Base-by-base conservation (phyloP, 208 protist species). In the Naegleria lovaniensis region DNA sequence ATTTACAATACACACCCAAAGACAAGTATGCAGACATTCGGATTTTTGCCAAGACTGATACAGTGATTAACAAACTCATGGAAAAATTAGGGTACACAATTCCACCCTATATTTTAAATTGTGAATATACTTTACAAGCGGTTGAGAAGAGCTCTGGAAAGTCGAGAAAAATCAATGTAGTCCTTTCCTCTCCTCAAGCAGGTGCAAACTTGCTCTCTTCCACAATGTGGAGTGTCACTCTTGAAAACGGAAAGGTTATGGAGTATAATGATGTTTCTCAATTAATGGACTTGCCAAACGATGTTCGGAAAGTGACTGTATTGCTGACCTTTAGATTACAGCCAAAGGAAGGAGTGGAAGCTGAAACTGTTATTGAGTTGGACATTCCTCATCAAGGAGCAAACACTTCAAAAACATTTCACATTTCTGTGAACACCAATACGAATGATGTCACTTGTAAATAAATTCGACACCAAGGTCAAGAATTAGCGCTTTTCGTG, bases 1-100 rank as follows among this genome's bases (percentile, higher is more conserved):
- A 90, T 51, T 40, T 90, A 22, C 87, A 90, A 90, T 41, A 90
- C 4, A 90, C 87, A 25, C 87, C 87, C 7, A 75, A 29, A 48
- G 48, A 90, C 43, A 36, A 90, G 9, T n/a, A 75, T 22, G 2
- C 55, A 15, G 13, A 22, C 4, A 9, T 83, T 2, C 40, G 39
- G 22, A 22, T 79, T 36, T 51, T 38, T 48, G 29, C 52, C 39
- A 90, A 48, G 19, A 90, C 87, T 36, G 87, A 90, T 51, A 38
- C 75, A 51, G 59, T 90, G 11, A 90, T 90, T 25, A 43, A 85
- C 5, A 16, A 29, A 5, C 11, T 85, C 7, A 85, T 85, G 79
- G 38, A 85, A 41, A 39, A 36, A 39, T 83, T 83, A 39, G 19
- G 19, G 1, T 29, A 29, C 13, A 29, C 55, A 4, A 67, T 67